Evolutionary conservation across 352 stramenopile genomes (phyloP), one percentile per base, ranked within the genome.

Genomic region (Elongisporangium anandrum): DNA sequence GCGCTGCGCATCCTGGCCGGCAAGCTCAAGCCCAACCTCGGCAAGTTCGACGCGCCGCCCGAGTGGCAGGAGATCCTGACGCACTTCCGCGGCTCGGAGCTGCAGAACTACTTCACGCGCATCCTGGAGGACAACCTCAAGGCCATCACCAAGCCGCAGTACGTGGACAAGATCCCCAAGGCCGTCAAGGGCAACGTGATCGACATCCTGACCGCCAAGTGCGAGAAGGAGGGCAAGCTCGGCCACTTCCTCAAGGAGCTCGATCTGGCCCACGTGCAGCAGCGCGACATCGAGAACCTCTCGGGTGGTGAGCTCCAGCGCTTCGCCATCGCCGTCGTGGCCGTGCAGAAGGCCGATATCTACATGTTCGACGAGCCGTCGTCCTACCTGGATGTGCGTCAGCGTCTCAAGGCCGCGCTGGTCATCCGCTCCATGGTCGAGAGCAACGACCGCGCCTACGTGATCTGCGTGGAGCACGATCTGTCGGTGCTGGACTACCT

Each of bases 281-380:
- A 99, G 66, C 94, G 98, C 60, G 96, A 99, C 54, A 96, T 99
- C 58, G 79, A 90, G 55, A 89, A 89, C 66, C 72, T 99, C 23
- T 98, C 90, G 48, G 98, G 98, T 74, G 98, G 98, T 38, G 98
- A 99, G 78, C 82, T 99, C 48, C 98, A 99, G 81, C 94, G 98
- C 56, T 99, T 99, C 73, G 97, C 98, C 2, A 99, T 99, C 71
- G 93, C 87, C 19, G 91, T 98, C 22, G 95, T 99, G 49, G 92
- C 94, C 3, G 88, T 99, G 34, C 93, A 98, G 65, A 82, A 96
- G 38, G 89, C 89, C 22, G 97, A 99, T 81, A 98, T 99, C 24
- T 99, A 99, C 89, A 99, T 99, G 96, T 99, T 99, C 75, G 98
- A 99, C 63, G 98, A 99, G 77, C 98, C 98, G 6, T 99, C 94